A percentile compares a stretch with the other conserved stretches of the same genome.
These are phyloP conservation scores for Rhizomucor pusillus DNA, from an alignment of 371 early-diverging fungal species.

Conservation along the genomic window DNA sequence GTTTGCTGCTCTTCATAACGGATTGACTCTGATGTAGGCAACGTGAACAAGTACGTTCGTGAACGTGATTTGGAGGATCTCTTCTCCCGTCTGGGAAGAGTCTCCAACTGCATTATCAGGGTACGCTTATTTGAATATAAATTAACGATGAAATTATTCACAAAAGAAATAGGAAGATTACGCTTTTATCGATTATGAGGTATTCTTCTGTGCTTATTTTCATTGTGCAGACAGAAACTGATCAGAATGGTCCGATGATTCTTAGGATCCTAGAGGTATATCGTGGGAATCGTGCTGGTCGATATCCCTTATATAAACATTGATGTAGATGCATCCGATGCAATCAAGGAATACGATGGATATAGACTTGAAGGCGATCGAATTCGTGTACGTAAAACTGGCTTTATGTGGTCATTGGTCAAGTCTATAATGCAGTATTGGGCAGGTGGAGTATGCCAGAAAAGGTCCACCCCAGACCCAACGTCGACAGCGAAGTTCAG, in stretches of 20 bases:
- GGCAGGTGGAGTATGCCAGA: slow-evolving; percentile 19
- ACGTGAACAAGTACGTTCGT: slow-evolving; percentile 30
- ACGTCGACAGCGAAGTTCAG: neutral
- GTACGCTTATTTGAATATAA: no score
- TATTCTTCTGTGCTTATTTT: neutral
- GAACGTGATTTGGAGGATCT: slow-evolving; percentile 31
- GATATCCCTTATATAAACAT: neutral
- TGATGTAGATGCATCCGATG: slow-evolving; percentile 65
- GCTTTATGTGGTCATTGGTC: neutral
- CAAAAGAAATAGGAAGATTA: neutral
- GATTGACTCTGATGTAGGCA: slow-evolving; percentile 15
- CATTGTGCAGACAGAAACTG: no score
- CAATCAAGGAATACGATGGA: slow-evolving; percentile 65
- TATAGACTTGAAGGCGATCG: slow-evolving; percentile 43
- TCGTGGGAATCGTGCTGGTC: neutral
- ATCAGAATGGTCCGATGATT: neutral
- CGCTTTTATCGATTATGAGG: neutral
- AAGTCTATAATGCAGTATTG: neutral
- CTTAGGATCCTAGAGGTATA: neutral
- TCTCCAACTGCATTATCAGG: neutral
- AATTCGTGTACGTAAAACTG: slow-evolving; percentile 5
- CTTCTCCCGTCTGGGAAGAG: slow-evolving; percentile 22
- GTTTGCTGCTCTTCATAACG: neutral
- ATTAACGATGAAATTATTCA: no score
- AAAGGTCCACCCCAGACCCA: neutral